Conservation (phyloP, 257 asterid genomes). For the Pogostemon cablin region DNA sequence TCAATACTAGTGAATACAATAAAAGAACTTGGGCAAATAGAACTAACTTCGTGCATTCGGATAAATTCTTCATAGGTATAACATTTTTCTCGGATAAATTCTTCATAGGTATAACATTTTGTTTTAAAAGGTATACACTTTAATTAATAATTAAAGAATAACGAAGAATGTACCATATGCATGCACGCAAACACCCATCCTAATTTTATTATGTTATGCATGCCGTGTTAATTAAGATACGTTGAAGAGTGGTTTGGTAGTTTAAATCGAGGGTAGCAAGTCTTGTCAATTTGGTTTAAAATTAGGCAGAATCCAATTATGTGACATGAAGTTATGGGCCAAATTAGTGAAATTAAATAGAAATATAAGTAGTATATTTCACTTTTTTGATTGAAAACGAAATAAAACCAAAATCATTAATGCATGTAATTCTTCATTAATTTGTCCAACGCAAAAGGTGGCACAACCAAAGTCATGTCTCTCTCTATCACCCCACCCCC, state of each 20-base stretch:
- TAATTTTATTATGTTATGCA: too few species aligned
- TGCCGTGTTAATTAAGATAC: too few species aligned
- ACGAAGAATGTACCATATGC: too few species aligned
- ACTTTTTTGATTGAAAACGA: slow-evolving; percentile 29
- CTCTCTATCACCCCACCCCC: background rate
- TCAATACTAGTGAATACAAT: too few species aligned
- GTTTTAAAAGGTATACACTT: too few species aligned
- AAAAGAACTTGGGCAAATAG: too few species aligned
- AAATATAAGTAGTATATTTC: background rate
- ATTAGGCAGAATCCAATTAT: slow-evolving; percentile 33
- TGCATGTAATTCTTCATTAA: slow-evolving; percentile 17
- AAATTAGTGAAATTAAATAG: slow-evolving; percentile 6
- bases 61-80: too few species aligned
- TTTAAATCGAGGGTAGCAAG: slow-evolving; percentile 9
- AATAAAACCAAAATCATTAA: slow-evolving; percentile 19
- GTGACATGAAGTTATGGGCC: slow-evolving; percentile 30
- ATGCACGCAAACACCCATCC: too few species aligned
- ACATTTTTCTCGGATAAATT: too few species aligned
- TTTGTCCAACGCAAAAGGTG: slow-evolving; percentile 14
- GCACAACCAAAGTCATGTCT: slow-evolving; percentile 13
- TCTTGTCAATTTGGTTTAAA: slow-evolving; percentile 25
- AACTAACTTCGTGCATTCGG: too few species aligned
- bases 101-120: too few species aligned
- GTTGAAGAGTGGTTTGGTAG: slow-evolving; percentile 1
- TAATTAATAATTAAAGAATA: too few species aligned